Base-by-base conservation (phyloP, 139 green algal genomes). In the Tetraselmis chui region DNA sequence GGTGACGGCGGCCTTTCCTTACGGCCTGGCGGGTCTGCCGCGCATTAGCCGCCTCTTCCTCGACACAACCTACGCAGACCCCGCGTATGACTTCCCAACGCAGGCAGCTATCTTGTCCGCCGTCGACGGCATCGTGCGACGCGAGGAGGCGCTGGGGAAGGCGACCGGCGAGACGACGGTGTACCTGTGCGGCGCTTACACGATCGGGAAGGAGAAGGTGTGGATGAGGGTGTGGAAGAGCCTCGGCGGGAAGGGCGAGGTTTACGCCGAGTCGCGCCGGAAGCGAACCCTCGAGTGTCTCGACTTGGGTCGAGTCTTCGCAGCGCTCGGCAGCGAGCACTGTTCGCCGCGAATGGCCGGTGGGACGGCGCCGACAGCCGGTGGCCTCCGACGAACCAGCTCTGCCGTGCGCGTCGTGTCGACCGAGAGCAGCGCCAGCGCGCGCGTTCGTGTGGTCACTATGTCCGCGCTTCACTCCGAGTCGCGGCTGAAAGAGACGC, bases 31-130 rank as follows among this genome's bases (percentile, higher is more conserved):
- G 11, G 45, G 45, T 67, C 45, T 67, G 45, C 45, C 45, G 11
- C 45, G 45, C 45, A 67, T 67, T 18, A 67, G 45, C 45, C 45
- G 23, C 86, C 45, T 67, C 45, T 67, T 25, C 45, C 45, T 98
- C 80, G 95, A 98, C 88, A 98, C 95, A 29, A 98, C 95, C 67
- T 98, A 98, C 87, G 96, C 92, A 87, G 79, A 94, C 26, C 94
- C 92, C 23, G 85, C 90, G 78, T 93, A 95, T 80, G 26, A 45
- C 58, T 97, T 96, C 83, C 94, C 94, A 18, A 59, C 86, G 1
- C 93, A 96, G 84, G n/a, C 45, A 5, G 45, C 5, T 18, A 67
- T 67, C 45, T 67, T 67, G 45, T 5, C 45, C 5, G 45, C 45
- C 45, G 18, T 67, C 45, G 45, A 67, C 45, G 45, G 45, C 45